Base-by-base conservation (phyloP, 2,329 filamentous ascomycete species). In the Pseudogymnoascus sp. region DNA sequence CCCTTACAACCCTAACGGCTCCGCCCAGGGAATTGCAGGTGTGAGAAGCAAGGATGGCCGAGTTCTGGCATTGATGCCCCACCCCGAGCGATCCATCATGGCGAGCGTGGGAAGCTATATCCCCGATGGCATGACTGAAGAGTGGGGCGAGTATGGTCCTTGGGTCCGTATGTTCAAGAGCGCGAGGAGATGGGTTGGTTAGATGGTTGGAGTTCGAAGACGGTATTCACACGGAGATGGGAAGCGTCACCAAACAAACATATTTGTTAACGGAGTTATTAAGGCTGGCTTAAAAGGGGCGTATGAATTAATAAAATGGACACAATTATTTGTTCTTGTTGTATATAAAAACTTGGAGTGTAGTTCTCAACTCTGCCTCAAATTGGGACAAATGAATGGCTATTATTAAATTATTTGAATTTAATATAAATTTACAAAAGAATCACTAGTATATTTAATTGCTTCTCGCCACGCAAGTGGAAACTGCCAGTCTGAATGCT, bases 1-100 rank as follows among this genome's bases (percentile, higher is more conserved):
- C 72, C 94, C 94, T 0, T 89, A 81, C 77, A 97, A 97, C 78
- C 90, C 88, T 6, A 91, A 90, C 71, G 88, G 88, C 25, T 87
- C 84, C 68, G 85, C 86, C 0, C 77, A 83, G 69, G 88, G 86
- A 69, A 86, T 91, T 69, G 85, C 87, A 1, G 88, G 83, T 69
- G 82, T 91, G 3, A 79, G 86, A 64, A 87, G 79, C 63, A 78
- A 77, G 10, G 83, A 90, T 71, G 88, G 88, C 7, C 79, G 86
- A 64, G 86, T 90, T 0, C 69, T 91, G 68, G 87, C 88, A 3
- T 77, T 90, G 72, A 91, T 91, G 88, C 88, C 88, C 63, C 88
- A 91, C 75, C 87, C 87, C 0, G 88, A 91, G 74, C 80, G 88
- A 8, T 89, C 86, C 5, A 81, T 90, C 25, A 72, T 90, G 74